phyloP scores from a whole-genome alignment of 75 land plant genomes.

The Azolla pinnata region DNA sequence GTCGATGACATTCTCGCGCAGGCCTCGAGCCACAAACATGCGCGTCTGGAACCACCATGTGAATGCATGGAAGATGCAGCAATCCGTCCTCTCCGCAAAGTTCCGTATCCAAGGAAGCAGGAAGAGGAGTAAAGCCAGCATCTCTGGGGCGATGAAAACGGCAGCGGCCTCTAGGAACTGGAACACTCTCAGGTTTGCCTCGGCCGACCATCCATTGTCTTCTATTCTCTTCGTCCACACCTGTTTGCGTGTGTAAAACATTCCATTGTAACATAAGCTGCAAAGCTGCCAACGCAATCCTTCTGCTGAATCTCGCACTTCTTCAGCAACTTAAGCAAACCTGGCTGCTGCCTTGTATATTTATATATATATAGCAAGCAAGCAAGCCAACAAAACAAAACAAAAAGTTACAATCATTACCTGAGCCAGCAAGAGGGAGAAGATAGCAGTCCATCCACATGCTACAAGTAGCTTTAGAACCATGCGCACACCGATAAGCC shows the following conservation, averaged over 20 bases:
- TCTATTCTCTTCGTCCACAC: conserved; percentile 17
- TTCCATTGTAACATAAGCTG: no score
- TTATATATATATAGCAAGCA: no score
- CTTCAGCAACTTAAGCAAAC: no score
- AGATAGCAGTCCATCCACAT: background rate
- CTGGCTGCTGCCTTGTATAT: no score
- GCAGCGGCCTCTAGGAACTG: conserved; percentile 12
- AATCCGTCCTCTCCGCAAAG: conserved; percentile 26
- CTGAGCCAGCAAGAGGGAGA: background rate
- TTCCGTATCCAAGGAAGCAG: conserved; percentile 29
- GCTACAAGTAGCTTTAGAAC: background rate
- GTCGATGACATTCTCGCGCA: conserved; percentile 32
- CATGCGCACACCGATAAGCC: background rate
- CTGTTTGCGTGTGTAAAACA: conserved; percentile 10
- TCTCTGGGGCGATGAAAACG: conserved; percentile 23
- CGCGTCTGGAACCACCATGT: conserved; percentile 42
- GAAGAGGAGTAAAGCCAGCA: conserved; percentile 20
- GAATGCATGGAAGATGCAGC: conserved; percentile 23
- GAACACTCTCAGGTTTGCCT: conserved; percentile 15
- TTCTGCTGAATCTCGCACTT: no score
- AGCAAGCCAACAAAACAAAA: no score
- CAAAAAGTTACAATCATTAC: conserved; percentile 13
- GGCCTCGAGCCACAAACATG: conserved; percentile 29
- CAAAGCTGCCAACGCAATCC: no score
- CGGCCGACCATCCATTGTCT: conserved; percentile 18